Evolutionary conservation across 495 filamentous ascomycete species (phyloP).

Genomic region (Parathielavia appendiculata): DNA sequence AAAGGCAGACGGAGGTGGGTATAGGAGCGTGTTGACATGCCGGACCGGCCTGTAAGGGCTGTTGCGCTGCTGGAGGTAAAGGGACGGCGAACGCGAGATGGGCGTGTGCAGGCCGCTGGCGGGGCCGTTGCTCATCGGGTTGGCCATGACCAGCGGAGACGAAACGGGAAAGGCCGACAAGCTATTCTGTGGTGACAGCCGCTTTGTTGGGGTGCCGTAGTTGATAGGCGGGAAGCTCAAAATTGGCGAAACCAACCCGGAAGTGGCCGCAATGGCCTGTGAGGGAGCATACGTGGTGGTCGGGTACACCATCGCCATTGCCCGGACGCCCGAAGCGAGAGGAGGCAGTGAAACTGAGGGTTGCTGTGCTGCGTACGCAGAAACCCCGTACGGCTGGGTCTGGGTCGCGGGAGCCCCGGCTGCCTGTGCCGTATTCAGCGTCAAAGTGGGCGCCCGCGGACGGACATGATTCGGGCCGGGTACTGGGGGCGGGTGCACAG

Average conservation of each 20-base stretch:
- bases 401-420: slow-evolving; percentile 17
- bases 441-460: slow-evolving; percentile 40
- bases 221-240: slow-evolving; percentile 21
- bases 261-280: slow-evolving; percentile 30
- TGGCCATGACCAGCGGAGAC: slow-evolving; percentile 44
- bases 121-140: slow-evolving; percentile 19
- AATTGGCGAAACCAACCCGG: slow-evolving; percentile 29
- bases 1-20: slow-evolving; percentile 77
- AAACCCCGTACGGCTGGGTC: slow-evolving; percentile 12
- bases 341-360: slow-evolving; percentile 44
- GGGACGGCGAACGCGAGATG: slow-evolving; percentile 51
- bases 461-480: slow-evolving; percentile 26
- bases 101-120: slow-evolving; percentile 48
- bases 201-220: slow-evolving; percentile 44
- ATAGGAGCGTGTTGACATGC: slow-evolving; percentile 79
- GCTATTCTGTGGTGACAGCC: slow-evolving; percentile 33
- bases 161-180: slow-evolving; percentile 36
- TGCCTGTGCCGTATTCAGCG: slow-evolving; percentile 36
- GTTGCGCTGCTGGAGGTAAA: slow-evolving; percentile 57
- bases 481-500: slow-evolving; percentile 8
- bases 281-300: slow-evolving; percentile 32
- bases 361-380: slow-evolving; percentile 29
- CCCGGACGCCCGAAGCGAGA: slow-evolving; percentile 39
- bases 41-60: slow-evolving; percentile 93
- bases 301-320: slow-evolving; percentile 48